These are phyloP conservation scores for Phaeosphaeriaceae sp. DNA, from an alignment of 2,329 filamentous ascomycete genomes.

Conservation along the genomic window DNA sequence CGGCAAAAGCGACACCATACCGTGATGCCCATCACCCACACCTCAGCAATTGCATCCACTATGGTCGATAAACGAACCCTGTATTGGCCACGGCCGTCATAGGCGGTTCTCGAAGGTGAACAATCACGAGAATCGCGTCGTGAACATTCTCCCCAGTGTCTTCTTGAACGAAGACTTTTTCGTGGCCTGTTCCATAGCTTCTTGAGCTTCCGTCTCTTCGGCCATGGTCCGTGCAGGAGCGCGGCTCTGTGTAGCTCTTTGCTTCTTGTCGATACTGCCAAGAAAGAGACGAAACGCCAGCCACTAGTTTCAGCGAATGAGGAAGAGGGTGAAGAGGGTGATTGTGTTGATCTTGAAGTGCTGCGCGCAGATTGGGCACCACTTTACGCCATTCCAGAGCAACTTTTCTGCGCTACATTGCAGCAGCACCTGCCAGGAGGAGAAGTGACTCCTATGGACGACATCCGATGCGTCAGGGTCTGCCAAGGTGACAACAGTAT, in stretches of 20 bases:
- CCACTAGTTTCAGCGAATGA: too few species aligned
- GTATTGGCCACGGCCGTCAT: background rate
- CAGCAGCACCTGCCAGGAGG: background rate
- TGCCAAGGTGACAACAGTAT: background rate
- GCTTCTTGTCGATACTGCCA: too few species aligned
- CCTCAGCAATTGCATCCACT: too few species aligned
- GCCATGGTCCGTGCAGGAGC: background rate
- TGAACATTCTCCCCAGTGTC: background rate
- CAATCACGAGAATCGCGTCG: background rate
- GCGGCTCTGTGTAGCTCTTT: background rate
- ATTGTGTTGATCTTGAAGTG: background rate
- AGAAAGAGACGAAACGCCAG: background rate
- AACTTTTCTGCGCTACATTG: background rate
- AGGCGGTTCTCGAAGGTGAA: background rate
- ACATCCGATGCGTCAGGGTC: conserved; percentile 1
- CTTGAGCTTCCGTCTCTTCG: background rate
- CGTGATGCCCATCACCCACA: too few species aligned
- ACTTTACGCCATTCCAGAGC: background rate
- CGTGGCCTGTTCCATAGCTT: background rate
- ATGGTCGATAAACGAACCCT: too few species aligned
- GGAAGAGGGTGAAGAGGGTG: background rate
- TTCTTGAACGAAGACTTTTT: background rate
- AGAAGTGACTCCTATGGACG: conserved; percentile 18
- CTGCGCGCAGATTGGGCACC: conserved; percentile 1
- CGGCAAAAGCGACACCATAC: too few species aligned